Evolutionary conservation across 1,284 basidiomycete species (phyloP).

Genomic region (Irpex sp.): DNA sequence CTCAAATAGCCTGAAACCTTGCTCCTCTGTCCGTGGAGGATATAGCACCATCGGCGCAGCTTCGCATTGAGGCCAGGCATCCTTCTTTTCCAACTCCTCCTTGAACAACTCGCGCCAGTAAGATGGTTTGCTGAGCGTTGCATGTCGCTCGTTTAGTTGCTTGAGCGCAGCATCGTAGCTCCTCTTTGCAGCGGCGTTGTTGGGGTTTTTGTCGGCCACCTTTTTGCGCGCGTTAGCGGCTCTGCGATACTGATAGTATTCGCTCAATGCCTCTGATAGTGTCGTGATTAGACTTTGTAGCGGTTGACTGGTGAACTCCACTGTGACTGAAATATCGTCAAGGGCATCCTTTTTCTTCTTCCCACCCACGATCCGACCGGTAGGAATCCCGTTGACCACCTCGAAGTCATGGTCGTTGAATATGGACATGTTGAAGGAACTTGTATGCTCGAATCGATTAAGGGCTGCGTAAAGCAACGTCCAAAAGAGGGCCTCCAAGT

Average conservation of each 20-base stretch:
- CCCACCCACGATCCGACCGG: not conserved
- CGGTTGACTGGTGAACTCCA: not conserved
- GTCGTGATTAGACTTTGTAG: not conserved
- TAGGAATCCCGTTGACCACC: not conserved
- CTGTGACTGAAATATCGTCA: not conserved
- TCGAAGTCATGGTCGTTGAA: not conserved
- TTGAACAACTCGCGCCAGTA: not conserved
- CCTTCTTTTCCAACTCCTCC: not conserved
- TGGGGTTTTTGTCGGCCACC: not conserved
- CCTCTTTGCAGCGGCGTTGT: not conserved
- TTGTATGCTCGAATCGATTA: not conserved
- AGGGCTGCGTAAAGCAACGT: slow-evolving; percentile 18
- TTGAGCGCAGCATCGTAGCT: not conserved
- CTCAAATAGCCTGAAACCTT: not conserved
- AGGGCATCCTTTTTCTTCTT: not conserved
- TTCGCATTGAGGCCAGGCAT: not conserved
- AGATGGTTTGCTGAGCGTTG: not conserved
- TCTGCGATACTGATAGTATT: not conserved
- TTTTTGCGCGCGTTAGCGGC: not conserved
- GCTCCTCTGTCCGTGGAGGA: not conserved
- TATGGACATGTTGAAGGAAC: not conserved
- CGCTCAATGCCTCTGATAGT: not conserved
- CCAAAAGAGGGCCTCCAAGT: slow-evolving; percentile 32
- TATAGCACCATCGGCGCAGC: not conserved
- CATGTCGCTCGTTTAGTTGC: not conserved